Conservation (phyloP, 139 green algal species). For the Dunaliella primolecta region DNA sequence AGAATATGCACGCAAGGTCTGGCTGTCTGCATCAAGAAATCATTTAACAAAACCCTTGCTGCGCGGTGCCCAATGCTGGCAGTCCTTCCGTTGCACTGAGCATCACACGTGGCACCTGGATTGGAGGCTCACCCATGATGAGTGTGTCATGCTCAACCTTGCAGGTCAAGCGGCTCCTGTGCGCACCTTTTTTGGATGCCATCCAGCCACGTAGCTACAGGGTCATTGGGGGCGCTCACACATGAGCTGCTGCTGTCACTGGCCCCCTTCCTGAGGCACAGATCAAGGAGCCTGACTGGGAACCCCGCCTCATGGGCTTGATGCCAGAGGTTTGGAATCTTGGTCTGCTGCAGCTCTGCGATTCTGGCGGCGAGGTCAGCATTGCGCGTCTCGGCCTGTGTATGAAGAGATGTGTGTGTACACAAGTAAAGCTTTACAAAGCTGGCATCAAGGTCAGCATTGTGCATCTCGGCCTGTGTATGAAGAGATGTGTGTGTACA, state of each 20-base stretch:
- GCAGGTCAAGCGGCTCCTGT: too few species aligned
- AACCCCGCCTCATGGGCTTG: background rate
- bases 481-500: background rate
- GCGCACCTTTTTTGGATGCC: background rate
- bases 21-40: too few species aligned
- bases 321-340: background rate
- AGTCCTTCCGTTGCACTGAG: too few species aligned
- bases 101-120: too few species aligned
- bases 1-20: too few species aligned
- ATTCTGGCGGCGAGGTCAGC: background rate
- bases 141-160: too few species aligned
- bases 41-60: too few species aligned
- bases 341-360: background rate
- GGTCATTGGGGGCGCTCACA: background rate
- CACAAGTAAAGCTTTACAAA: background rate
- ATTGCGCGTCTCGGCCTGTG: background rate
- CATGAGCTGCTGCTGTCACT: background rate
- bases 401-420: background rate
- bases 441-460: background rate
- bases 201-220: background rate
- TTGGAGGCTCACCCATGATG: too few species aligned
- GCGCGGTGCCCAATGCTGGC: too few species aligned
- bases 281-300: background rate
- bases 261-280: background rate
- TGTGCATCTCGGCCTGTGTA: too few species aligned